Percentiles rank a stretch among this genome's conserved stretches.
Evolutionary conservation across 2,329 filamentous ascomycete species (phyloP).

Genomic region (Trichoderma koningiopsis): DNA sequence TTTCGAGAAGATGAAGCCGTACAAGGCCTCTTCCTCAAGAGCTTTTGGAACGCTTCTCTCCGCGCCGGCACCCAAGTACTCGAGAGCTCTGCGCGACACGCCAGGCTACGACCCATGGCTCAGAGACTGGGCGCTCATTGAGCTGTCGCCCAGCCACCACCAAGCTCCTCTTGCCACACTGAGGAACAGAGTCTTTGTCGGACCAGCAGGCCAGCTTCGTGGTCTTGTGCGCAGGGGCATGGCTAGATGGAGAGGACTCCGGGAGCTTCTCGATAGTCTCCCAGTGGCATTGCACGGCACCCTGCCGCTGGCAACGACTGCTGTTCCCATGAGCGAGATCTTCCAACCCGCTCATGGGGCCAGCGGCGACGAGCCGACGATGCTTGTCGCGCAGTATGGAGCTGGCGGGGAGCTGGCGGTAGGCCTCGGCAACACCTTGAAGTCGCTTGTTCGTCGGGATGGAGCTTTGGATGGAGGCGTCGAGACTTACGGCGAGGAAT

Average conservation of each 20-base stretch:
- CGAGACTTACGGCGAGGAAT: background rate
- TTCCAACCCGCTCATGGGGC: background rate
- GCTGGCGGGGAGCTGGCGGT: background rate
- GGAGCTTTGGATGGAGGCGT: background rate
- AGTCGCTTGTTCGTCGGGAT: background rate
- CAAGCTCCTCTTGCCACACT: background rate
- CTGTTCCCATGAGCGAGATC: background rate
- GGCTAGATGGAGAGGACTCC: background rate
- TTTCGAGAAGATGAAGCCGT: background rate
- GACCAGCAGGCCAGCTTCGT: background rate
- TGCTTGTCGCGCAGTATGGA: background rate
- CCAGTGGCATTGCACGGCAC: background rate
- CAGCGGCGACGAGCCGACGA: background rate
- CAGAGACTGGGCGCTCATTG: constrained; percentile 16
- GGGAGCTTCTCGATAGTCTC: no score
- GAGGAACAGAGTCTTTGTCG: constrained; percentile 1
- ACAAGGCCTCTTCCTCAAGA: background rate
- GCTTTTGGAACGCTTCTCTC: constrained; percentile 2
- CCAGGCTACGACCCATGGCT: background rate
- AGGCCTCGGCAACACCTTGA: background rate
- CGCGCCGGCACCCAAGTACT: background rate
- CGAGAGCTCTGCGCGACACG: background rate
- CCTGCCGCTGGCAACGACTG: background rate
- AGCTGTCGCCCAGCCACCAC: background rate
- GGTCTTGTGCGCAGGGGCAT: background rate